Base-by-base conservation (phyloP, 306 rosid species). In the Rosa rugosa region DNA sequence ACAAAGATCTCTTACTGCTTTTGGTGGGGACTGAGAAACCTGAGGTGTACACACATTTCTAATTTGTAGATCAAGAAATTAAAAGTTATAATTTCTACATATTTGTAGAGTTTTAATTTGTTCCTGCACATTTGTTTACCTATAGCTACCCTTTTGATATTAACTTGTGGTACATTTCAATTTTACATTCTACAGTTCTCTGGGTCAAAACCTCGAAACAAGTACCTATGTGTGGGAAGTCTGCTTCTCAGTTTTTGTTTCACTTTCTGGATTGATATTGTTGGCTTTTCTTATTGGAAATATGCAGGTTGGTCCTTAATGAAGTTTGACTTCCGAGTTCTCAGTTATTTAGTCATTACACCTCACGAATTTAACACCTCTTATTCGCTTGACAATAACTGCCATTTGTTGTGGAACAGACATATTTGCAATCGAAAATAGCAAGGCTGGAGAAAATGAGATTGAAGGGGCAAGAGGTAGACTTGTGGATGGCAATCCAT, bases 21-120 rank as follows among this genome's bases (percentile, higher is more conserved):
- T 10, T 82, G 85, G 81, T 77, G 81, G 85, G 81, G 81, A 27
- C 57, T 77, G 36, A 59, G 76, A 64, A 77, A 72, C 34, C 10
- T 71, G 11, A 34, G 71, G 71, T 27, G 54, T 23, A 11, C 16
- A 0, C 73, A n/a, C 51, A 49, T 14, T 27, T 27, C 31, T 27
- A 27, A 27, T 27, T 27, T 27, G 31, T 27, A 27, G 31, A 27
- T 27, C 31, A 27, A 27, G 31, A 27, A 27, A 27, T 27, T 27
- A 27, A 27, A 27, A 27, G 31, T 27, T 27, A 27, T 27, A 27
- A 27, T 27, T 27, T 27, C 31, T 27, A 27, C 31, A 27, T 27
- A 27, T 27, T 27, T 27, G 31, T 27, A 27, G 31, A 27, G 31
- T 27, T 27, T 27, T 27, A 27, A 27, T 27, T 27, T 27, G 31